Conservation (phyloP, 2,329 filamentous ascomycete genomes). For the Pseudogymnoascus sp. region DNA sequence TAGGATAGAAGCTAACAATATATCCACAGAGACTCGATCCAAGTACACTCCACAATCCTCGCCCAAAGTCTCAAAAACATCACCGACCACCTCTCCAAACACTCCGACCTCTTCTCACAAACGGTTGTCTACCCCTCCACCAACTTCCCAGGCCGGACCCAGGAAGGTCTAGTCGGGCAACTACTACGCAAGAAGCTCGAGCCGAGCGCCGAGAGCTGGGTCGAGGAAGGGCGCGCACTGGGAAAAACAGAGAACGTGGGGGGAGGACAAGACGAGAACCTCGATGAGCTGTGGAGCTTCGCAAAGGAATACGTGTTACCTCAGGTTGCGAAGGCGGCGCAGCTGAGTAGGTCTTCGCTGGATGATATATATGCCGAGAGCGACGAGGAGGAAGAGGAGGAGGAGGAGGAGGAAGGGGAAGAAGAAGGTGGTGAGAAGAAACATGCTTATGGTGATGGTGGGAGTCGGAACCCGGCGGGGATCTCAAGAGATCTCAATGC, state of each 20-base stretch:
- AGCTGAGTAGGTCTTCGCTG: slow-evolving; percentile 33
- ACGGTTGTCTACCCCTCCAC: slow-evolving; percentile 69
- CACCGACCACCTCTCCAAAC: slow-evolving; percentile 53
- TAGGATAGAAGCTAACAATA: slow-evolving; percentile 11
- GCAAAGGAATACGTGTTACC: slow-evolving; percentile 33
- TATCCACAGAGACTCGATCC: slow-evolving; percentile 53
- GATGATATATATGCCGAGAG: slow-evolving; percentile 22
- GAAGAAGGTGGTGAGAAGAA: slow-evolving; percentile 30
- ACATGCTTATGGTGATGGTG: slow-evolving; percentile 29
- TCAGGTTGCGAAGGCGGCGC: slow-evolving; percentile 30
- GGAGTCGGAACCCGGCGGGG: neutral
- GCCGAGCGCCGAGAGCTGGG: slow-evolving; percentile 64
- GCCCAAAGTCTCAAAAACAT: slow-evolving; percentile 61
- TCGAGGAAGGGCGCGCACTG: slow-evolving; percentile 51
- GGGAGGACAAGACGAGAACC: slow-evolving; percentile 29
- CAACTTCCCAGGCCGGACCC: slow-evolving; percentile 61
- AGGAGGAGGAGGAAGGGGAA: slow-evolving; percentile 17
- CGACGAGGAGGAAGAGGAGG: slow-evolving; percentile 16
- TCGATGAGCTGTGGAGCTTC: slow-evolving; percentile 48
- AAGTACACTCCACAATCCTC: slow-evolving; percentile 63
- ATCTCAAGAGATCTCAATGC: neutral
- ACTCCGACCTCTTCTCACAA: slow-evolving; percentile 58
- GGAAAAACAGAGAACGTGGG: slow-evolving; percentile 25
- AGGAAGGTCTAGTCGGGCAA: slow-evolving; percentile 56
- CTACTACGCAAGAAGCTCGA: slow-evolving; percentile 79